Evolutionary conservation across 2,329 filamentous ascomycete species (phyloP), one percentile per base, ranked within the genome.

Genomic region (Grosmannia serpens): DNA sequence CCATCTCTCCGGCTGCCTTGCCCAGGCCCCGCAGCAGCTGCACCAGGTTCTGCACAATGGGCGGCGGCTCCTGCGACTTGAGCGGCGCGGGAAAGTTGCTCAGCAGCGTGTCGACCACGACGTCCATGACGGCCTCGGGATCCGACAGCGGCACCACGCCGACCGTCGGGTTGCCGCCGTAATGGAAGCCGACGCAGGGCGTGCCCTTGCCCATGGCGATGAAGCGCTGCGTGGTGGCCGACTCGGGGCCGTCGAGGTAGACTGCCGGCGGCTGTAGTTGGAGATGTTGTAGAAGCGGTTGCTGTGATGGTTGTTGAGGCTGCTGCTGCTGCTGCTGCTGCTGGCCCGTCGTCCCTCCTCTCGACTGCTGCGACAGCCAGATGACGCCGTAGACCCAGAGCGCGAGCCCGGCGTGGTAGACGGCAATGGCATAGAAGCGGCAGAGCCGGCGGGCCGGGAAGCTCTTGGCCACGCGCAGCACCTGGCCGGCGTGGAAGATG

Each of bases 371-470:
- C 38, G 38, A 41, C 38, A 41, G 38, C 38, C 38, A 31, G 4
- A 85, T 74, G 0, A 88, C 79, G 0, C 85, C 84, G 63, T 86
- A 88, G 0, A 80, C 80, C 87, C 87, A 90, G 47, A 89, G 72
- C 0, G 82, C 81, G 5, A 90, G 73, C 15, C 80, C 77, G 4
- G 84, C 85, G 66, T 89, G 86, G 66, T 88, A 87, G 0, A 88
- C 77, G 0, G 81, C 83, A 8, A 89, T 80, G 0, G 85, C 84
- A 61, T 83, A 81, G 67, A 89, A 88, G 62, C 86, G 83, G 50
- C 82, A 80, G 4, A 88, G 69, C 13, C 79, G 74, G 0, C 77
- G 75, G 1, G 72, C 67, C 0, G 81, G 77, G 47, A 64, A 64
- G 3, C 24, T 11, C 2, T 53, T 31, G 4, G 63, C 63, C 0